phyloP scores from a whole-genome alignment of 164 flowering plant species.

The Cinnamomum chago region DNA sequence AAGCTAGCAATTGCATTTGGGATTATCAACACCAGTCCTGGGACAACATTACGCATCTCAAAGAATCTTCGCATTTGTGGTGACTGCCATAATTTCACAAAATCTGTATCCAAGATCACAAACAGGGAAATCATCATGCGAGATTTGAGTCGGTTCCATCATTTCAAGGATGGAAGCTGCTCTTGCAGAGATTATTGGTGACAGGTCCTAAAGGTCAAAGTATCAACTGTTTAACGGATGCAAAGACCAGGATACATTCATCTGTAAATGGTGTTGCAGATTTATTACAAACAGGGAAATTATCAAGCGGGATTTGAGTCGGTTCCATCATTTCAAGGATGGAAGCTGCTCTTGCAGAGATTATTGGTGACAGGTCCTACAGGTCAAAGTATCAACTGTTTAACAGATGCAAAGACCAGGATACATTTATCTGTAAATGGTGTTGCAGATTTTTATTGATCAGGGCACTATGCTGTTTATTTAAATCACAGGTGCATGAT shows the following conservation, averaged over 20 bases:
- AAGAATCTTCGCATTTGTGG: constrained; percentile 21
- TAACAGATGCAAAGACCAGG: too few species aligned
- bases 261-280: too few species aligned
- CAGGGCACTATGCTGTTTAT: too few species aligned
- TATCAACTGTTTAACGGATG: too few species aligned
- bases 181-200: constrained; percentile 34
- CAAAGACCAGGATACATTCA: too few species aligned
- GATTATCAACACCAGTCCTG: constrained; percentile 25
- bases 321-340: constrained; percentile 28
- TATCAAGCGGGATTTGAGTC: constrained; percentile 31
- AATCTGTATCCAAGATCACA: constrained; percentile 23
- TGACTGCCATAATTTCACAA: constrained; percentile 24
- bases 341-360: constrained; percentile 32
- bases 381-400: not conserved
- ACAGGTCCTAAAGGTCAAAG: not conserved
- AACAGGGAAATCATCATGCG: constrained; percentile 29
- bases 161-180: constrained; percentile 25
- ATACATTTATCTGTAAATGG: too few species aligned
- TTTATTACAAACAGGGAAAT: constrained; percentile 9
- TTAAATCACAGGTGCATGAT: too few species aligned
- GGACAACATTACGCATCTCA: constrained; percentile 11
- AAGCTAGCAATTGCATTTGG: constrained; percentile 31
- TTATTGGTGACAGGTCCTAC: constrained; percentile 18
- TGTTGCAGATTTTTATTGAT: too few species aligned
- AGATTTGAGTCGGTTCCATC: constrained; percentile 33